Conservation (phyloP, 305 asterid genomes). For the Striga hermonthica region DNA sequence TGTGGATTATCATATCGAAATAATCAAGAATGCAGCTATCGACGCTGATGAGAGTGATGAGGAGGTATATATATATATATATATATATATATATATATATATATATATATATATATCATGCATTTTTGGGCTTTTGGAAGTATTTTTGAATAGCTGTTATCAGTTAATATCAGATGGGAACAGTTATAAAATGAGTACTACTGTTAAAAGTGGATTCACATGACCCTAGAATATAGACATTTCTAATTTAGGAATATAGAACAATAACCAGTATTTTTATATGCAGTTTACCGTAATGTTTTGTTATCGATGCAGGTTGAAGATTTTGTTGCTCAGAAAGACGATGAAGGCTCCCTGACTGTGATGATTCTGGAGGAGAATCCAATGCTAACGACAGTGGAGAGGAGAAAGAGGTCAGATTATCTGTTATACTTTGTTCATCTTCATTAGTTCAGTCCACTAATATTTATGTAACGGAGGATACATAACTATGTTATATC, state of each 20-base stretch:
- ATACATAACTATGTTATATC: no score
- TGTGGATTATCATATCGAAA: slow-evolving; percentile 89
- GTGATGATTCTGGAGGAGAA: slow-evolving; percentile 92
- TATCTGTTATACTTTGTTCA: slow-evolving; percentile 1
- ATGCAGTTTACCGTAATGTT: slow-evolving; percentile 3
- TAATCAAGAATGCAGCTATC: slow-evolving; percentile 70
- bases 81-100: no score
- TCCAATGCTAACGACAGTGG: slow-evolving; percentile 81
- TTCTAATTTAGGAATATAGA: no score
- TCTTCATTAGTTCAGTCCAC: no score
- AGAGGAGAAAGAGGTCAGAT: slow-evolving; percentile 55
- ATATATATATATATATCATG: no score
- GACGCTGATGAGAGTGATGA: slow-evolving; percentile 80
- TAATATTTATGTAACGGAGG: no score
- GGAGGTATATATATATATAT: slow-evolving; percentile 49
- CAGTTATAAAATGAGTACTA: no score
- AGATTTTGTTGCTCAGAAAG: slow-evolving; percentile 71
- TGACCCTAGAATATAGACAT: no score
- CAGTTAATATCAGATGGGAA: neutral
- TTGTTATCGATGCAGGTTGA: slow-evolving; percentile 54
- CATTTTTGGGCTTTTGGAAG: neutral
- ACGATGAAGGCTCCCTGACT: slow-evolving; percentile 90
- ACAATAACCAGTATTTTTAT: no score
- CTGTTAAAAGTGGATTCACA: no score
- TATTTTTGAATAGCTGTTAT: slow-evolving; percentile 10